A percentile compares a stretch with the other conserved stretches of the same genome.
phyloP scores from a whole-genome alignment of 495 filamentous ascomycete genomes.

The Penicillium alfredii region DNA sequence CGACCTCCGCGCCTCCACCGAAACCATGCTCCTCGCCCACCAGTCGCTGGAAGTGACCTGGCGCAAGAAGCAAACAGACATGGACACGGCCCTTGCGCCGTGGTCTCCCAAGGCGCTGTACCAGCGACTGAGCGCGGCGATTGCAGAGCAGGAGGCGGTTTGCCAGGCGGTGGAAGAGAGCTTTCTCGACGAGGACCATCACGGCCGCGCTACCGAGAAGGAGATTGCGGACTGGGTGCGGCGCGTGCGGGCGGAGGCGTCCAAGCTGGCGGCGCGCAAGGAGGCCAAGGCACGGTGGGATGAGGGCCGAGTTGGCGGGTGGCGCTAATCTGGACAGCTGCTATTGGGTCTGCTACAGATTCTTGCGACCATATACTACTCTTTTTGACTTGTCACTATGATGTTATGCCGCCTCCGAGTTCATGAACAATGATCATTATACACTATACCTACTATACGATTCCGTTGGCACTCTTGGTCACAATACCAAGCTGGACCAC shows the following conservation, averaged over 20 bases:
- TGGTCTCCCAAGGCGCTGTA: slow-evolving; percentile 84
- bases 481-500: not conserved
- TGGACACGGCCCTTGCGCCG: slow-evolving; percentile 76
- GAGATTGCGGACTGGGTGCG: slow-evolving; percentile 80
- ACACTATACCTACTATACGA: slow-evolving; percentile 1
- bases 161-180: slow-evolving; percentile 83
- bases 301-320: slow-evolving; percentile 87
- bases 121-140: slow-evolving; percentile 62
- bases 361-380: not conserved
- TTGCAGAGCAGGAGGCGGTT: slow-evolving; percentile 78
- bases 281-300: slow-evolving; percentile 91
- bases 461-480: too few relatives aligned
- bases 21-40: slow-evolving; percentile 74
- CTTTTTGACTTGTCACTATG: not conserved
- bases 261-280: slow-evolving; percentile 63
- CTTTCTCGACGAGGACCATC: slow-evolving; percentile 61
- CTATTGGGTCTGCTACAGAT: too few relatives aligned
- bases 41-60: slow-evolving; percentile 87
- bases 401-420: slow-evolving; percentile 1
- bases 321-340: slow-evolving; percentile 77
- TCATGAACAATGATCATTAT: not conserved
- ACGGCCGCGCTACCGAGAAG: slow-evolving; percentile 58
- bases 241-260: slow-evolving; percentile 69
- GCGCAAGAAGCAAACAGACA: slow-evolving; percentile 78
- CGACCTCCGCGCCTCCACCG: slow-evolving; percentile 58